Evolutionary conservation across 1,139 yeast genomes (phyloP).

Genomic region (Lodderomyces pseudojiufengensis): DNA sequence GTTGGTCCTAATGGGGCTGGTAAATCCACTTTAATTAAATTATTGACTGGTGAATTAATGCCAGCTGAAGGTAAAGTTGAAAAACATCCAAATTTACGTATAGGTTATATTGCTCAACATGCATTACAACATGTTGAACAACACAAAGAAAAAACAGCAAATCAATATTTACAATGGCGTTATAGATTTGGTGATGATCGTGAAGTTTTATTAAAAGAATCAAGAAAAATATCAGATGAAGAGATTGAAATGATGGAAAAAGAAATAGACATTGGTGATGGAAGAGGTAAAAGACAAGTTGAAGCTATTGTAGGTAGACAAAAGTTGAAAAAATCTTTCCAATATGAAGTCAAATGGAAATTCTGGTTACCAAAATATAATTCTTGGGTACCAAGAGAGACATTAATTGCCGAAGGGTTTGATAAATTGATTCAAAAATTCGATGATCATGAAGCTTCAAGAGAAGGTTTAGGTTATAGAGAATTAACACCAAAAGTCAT

Average conservation of each 20-base stretch:
- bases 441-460: constrained; percentile 97
- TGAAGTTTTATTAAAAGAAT: constrained; percentile 89
- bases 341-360: constrained; percentile 95
- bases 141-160: constrained; percentile 96
- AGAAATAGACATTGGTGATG: constrained; percentile 78
- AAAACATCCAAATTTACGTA: constrained; percentile 96
- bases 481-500: constrained; percentile 88
- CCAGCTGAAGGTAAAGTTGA: constrained; percentile 89
- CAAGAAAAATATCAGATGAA: constrained; percentile 81
- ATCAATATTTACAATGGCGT: constrained; percentile 98
- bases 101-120: constrained; percentile 98
- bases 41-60: constrained; percentile 85
- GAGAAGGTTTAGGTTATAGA: constrained; percentile 98
- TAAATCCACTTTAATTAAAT: constrained; percentile 89
- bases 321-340: constrained; percentile 93
- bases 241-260: constrained; percentile 78
- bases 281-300: constrained; percentile 81
- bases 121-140: constrained; percentile 96
- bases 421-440: constrained; percentile 85
- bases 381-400: constrained; percentile 88
- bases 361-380: constrained; percentile 90
- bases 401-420: constrained; percentile 76
- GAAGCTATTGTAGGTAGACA: constrained; percentile 98
- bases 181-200: constrained; percentile 97
- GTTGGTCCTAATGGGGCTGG: constrained; percentile 99